Evolutionary conservation across 768 basidiomycete species (phyloP).

Genomic region (Amanita pseudoporphyria): DNA sequence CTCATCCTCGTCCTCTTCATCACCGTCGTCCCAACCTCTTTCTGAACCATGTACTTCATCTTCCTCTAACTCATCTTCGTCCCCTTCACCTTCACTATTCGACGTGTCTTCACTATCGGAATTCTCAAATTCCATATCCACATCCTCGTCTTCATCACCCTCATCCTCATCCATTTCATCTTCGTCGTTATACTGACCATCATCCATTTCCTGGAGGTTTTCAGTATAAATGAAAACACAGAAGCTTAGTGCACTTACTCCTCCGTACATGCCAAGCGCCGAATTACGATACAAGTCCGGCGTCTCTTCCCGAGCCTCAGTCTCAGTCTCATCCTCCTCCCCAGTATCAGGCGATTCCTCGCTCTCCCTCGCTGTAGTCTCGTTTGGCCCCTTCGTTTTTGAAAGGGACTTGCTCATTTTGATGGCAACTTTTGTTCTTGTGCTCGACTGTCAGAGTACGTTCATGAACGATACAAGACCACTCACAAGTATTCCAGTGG

Average conservation of each 20-base stretch:
- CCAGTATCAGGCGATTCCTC: slow-evolving; percentile 47
- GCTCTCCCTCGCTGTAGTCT: slow-evolving; percentile 35
- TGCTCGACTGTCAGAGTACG: slow-evolving; percentile 9
- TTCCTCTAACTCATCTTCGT: slow-evolving; percentile 57
- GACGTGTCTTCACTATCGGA: slow-evolving; percentile 79
- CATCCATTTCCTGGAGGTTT: slow-evolving; percentile 70
- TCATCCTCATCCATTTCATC: slow-evolving; percentile 78
- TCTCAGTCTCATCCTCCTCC: slow-evolving; percentile 51
- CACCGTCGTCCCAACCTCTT: slow-evolving; percentile 47
- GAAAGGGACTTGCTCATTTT: slow-evolving; percentile 84
- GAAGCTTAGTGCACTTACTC: slow-evolving; percentile 41
- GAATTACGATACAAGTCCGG: slow-evolving; percentile 95
- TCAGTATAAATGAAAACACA: slow-evolving; percentile 5
- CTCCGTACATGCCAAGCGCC: slow-evolving; percentile 90
- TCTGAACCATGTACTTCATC: slow-evolving; percentile 44
- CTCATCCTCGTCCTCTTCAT: slow-evolving; percentile 41
- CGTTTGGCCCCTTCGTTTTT: slow-evolving; percentile 49
- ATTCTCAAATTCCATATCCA: slow-evolving; percentile 83
- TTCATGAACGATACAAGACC: slow-evolving; percentile 2
- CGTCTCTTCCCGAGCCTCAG: slow-evolving; percentile 61
- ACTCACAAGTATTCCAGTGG: slow-evolving; percentile 86
- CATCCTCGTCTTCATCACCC: slow-evolving; percentile 75
- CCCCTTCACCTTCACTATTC: slow-evolving; percentile 59
- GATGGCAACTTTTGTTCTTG: slow-evolving; percentile 91
- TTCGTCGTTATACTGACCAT: slow-evolving; percentile 54